Evolutionary conservation across 345 rosid genomes (phyloP), one percentile per base, ranked within the genome.

Genomic region (Combretum micranthum): DNA sequence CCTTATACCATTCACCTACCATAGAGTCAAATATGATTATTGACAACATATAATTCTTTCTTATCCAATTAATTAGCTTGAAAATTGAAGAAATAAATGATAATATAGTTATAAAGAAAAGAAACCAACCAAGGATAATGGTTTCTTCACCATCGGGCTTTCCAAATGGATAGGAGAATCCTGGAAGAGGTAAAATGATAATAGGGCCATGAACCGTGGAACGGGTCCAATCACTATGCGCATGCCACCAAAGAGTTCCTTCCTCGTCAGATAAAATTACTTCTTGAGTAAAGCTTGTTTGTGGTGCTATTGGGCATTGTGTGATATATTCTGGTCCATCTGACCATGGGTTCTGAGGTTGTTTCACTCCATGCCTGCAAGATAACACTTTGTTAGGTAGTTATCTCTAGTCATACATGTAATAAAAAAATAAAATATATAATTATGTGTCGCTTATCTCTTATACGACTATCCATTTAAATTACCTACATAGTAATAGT

Each of bases 191-290:
- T 13, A 26, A 50, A 15, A 70, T 22, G 15, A 60, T 21, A n/a
- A 70, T 60, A 52, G 81, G 66, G 1, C 78, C 76, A n/a, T 79
- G 74, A 7, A 79, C 72, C 0, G 83, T 79, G 20, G 74, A 75
- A 16, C 81, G 59, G 1, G 71, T 12, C 81, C 81, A 77, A 42
- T 77, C 81, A 12, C 81, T 75, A 32, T 78, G 80, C 0, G 83
- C 82, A 50, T 77, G 82, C 82, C 79, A n/a, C 82, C 82, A 71
- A 0, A 77, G 58, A 1, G 80, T 74, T 9, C 79, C 79, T 64
- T 71, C 80, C 44, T 71, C 80, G 0, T 20, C 21, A 0, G 62
- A 42, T 16, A 78, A 61, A 7, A 64, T 63, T 16, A 78, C 18
- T 56, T 63, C 50, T 1, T 78, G 68, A 11, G 66, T 71, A 55